A percentile compares a stretch with the other conserved stretches of the same genome.
Conservation (phyloP, 1,284 basidiomycete genomes). For the Earliella scabrosa region DNA sequence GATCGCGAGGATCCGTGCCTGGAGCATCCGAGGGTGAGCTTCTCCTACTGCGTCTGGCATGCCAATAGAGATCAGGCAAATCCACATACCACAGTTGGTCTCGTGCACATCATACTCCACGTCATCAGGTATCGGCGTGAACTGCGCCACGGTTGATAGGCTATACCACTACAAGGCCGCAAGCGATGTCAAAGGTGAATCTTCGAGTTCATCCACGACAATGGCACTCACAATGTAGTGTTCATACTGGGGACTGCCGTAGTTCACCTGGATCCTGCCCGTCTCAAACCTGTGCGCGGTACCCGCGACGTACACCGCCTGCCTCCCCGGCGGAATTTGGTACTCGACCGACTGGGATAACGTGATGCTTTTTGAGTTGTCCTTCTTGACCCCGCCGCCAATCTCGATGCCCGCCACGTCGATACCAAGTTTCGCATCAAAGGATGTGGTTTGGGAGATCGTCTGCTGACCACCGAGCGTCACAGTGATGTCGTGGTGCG, state of each 20-base stretch:
- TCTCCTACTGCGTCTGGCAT: too few relatives aligned
- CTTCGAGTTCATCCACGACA: too few relatives aligned
- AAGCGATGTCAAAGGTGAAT: not conserved
- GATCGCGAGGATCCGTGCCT: too few relatives aligned
- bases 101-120: too few relatives aligned
- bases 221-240: constrained; percentile 4
- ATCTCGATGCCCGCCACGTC: constrained; percentile 9
- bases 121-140: too few relatives aligned
- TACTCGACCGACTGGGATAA: constrained; percentile 7
- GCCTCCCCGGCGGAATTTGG: constrained; percentile 3
- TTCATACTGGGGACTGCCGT: constrained; percentile 2
- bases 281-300: not conserved
- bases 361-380: constrained; percentile 1
- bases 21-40: too few relatives aligned
- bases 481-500: constrained; percentile 2
- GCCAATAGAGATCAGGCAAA: too few relatives aligned
- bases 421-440: constrained; percentile 10
- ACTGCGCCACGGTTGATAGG: too few relatives aligned
- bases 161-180: too few relatives aligned
- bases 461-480: constrained; percentile 6
- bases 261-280: constrained; percentile 13
- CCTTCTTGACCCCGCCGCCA: constrained; percentile 5
- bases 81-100: too few relatives aligned
- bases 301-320: constrained; percentile 14
- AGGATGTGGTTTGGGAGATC: not conserved